Conservation (phyloP, 2,329 filamentous ascomycete species). For the Aspergillus sp. region DNA sequence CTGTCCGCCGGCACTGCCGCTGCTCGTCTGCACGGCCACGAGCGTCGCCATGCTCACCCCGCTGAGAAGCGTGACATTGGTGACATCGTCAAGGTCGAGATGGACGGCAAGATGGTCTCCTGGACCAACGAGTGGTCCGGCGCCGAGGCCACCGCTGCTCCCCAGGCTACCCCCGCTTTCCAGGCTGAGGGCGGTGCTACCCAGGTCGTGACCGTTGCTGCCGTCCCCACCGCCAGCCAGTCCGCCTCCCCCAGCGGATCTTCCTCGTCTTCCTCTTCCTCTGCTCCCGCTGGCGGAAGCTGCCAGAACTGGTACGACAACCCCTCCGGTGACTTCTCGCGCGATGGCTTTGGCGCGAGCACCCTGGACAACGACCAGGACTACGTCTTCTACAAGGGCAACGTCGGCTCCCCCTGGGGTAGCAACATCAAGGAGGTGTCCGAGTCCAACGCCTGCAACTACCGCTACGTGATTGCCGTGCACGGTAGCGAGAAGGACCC, state of each 20-base stretch:
- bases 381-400: constrained; percentile 32
- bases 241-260: neutral
- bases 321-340: constrained; percentile 23
- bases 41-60: constrained; percentile 37
- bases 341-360: constrained; percentile 33
- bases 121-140: constrained; percentile 40
- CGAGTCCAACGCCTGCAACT: constrained; percentile 30
- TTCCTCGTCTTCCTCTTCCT: constrained; percentile 7
- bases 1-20: constrained; percentile 37
- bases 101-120: constrained; percentile 33
- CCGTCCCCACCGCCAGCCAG: constrained; percentile 14
- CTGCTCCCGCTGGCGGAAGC: constrained; percentile 9
- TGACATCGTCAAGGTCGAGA: constrained; percentile 32
- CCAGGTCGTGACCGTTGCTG: constrained; percentile 11
- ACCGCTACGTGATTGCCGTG: constrained; percentile 38
- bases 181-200: constrained; percentile 14
- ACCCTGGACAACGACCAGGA: constrained; percentile 17
- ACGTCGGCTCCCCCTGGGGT: constrained; percentile 39
- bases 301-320: constrained; percentile 24
- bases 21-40: constrained; percentile 39
- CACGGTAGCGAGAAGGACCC: constrained; percentile 30
- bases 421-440: constrained; percentile 42
- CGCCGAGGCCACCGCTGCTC: constrained; percentile 13
- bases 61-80: constrained; percentile 33
- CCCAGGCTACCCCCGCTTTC: constrained; percentile 12